These are phyloP conservation scores for Pseudopithomyces chartarum DNA, from an alignment of 2,329 filamentous ascomycete species.

Conservation along the genomic window DNA sequence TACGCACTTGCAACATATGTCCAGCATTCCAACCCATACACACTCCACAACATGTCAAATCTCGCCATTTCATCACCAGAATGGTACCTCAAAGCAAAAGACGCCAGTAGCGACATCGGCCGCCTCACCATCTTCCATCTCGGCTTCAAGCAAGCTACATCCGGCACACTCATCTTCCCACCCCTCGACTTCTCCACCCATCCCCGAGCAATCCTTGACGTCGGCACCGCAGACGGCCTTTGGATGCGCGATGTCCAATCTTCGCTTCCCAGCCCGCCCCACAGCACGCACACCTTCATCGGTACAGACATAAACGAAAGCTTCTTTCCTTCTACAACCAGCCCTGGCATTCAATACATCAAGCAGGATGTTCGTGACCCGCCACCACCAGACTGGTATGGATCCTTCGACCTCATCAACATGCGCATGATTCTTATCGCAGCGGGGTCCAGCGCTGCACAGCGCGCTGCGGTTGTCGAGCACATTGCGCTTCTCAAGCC, in stretches of 20 bases:
- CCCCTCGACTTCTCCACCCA: constrained; percentile 11
- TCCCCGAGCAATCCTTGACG: constrained; percentile 12
- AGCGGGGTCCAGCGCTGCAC: constrained; percentile 9
- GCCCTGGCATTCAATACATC: constrained; percentile 8
- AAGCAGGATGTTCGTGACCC: constrained; percentile 13
- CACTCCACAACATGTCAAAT: neutral
- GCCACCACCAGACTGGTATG: constrained; percentile 4
- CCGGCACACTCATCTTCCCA: constrained; percentile 12
- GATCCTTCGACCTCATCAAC: constrained; percentile 13
- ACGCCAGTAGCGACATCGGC: constrained; percentile 14
- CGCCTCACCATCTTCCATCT: constrained; percentile 14
- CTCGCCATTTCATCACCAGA: constrained; percentile 9
- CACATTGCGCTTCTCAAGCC: constrained; percentile 7
- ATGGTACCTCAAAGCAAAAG: constrained; percentile 13
- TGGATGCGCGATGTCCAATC: constrained; percentile 18
- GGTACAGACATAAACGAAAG: constrained; percentile 14
- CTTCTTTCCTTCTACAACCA: constrained; percentile 7
- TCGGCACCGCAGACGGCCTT: constrained; percentile 15
- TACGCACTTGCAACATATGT: neutral
- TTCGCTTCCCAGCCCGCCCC: constrained; percentile 9
- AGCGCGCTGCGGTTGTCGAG: constrained; percentile 11
- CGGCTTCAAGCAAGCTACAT: constrained; percentile 15
- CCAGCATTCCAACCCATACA: neutral
- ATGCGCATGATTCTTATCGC: constrained; percentile 16
- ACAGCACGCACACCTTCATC: constrained; percentile 10